Percentiles rank a stretch among this genome's conserved stretches.
Evolutionary conservation across 1,284 basidiomycete genomes (phyloP).

Genomic region (Boletus calvinii): DNA sequence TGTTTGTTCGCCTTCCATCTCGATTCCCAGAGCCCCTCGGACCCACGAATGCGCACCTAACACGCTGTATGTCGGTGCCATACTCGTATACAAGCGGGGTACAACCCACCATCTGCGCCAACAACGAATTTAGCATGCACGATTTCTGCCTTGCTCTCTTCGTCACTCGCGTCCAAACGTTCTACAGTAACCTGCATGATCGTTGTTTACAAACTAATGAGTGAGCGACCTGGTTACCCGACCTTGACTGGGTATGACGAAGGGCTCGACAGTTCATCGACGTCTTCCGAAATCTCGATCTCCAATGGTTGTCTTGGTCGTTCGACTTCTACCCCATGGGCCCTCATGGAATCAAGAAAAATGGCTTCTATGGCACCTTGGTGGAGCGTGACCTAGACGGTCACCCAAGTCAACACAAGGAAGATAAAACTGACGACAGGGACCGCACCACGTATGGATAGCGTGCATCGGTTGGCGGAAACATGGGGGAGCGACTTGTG

Average conservation of each 20-base stretch:
- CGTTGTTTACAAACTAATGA: background rate
- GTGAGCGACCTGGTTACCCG: conserved; percentile 7
- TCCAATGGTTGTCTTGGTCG: conserved; percentile 56
- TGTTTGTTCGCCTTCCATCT: conserved; percentile 13
- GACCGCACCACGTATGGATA: conserved; percentile 60
- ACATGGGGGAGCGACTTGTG: conserved; percentile 52
- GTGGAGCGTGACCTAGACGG: conserved; percentile 58
- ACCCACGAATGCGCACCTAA: conserved; percentile 84
- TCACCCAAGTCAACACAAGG: background rate
- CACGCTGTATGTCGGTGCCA: background rate
- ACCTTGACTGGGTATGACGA: conserved; percentile 57
- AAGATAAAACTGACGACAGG: background rate
- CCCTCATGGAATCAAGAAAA: conserved; percentile 62
- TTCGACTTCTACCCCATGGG: conserved; percentile 52
- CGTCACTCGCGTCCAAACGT: conserved; percentile 34
- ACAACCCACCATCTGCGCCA: conserved; percentile 54
- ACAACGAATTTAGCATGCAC: conserved; percentile 57
- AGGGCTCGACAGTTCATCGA: conserved; percentile 41
- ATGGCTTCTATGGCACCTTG: conserved; percentile 74
- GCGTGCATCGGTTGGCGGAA: conserved; percentile 50
- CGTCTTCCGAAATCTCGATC: conserved; percentile 51
- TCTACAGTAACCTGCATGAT: conserved; percentile 41
- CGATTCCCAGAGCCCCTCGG: conserved; percentile 17
- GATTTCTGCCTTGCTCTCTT: conserved; percentile 21
- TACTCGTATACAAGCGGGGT: background rate